phyloP scores from a whole-genome alignment of 768 basidiomycete genomes.

The Lyophyllum atratum region DNA sequence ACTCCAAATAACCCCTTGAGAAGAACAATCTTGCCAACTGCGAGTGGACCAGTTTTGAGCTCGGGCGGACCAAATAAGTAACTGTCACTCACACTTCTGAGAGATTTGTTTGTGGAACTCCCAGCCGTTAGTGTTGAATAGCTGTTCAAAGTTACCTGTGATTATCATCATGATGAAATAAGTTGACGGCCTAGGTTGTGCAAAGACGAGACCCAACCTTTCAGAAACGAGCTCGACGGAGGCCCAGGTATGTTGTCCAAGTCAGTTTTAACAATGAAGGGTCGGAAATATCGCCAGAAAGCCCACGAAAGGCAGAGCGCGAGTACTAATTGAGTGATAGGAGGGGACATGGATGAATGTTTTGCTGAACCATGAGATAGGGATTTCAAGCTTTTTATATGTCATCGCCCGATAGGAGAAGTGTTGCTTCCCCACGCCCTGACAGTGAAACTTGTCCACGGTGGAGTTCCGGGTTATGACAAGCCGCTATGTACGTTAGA shows the following conservation, averaged over 20 bases:
- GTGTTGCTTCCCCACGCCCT: too few relatives aligned
- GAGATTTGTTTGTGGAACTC: conserved; percentile 13
- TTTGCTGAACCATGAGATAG: too few relatives aligned
- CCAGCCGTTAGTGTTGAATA: conserved; percentile 13
- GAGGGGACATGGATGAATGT: too few relatives aligned
- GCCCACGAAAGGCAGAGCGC: neutral
- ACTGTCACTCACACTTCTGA: conserved; percentile 13
- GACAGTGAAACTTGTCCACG: too few relatives aligned
- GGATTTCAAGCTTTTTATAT: too few relatives aligned
- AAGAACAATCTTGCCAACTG: conserved; percentile 16
- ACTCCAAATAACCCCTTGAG: conserved; percentile 13
- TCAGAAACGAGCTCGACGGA: conserved; percentile 17
- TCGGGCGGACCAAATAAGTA: neutral
- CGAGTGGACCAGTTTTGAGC: neutral
- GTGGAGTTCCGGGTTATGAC: too few relatives aligned
- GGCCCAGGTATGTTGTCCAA: conserved; percentile 30
- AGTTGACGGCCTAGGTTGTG: neutral
- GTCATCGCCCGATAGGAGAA: too few relatives aligned
- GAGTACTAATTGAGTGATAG: too few relatives aligned
- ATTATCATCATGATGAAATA: neutral
- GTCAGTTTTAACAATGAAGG: conserved; percentile 6
- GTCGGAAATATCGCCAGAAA: neutral
- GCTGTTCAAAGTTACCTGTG: conserved; percentile 14
- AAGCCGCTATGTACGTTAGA: too few relatives aligned
- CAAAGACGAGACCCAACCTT: conserved; percentile 2